Percentiles rank a stretch among this genome's conserved stretches.
Conservation (phyloP, 495 filamentous ascomycete species). For the Echria macrotheca region DNA sequence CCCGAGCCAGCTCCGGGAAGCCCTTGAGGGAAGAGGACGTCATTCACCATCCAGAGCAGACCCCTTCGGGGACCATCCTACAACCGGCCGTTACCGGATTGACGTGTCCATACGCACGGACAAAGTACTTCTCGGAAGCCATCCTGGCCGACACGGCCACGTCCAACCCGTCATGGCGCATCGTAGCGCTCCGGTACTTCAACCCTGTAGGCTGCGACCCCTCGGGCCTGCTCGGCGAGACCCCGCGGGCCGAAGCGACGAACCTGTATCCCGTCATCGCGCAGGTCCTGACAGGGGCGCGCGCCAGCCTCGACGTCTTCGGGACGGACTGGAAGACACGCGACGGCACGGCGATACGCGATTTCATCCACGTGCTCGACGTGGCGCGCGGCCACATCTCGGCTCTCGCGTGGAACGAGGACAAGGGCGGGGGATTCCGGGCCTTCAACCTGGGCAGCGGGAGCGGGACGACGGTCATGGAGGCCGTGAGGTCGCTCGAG, state of each 20-base stretch:
- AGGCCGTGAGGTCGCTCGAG: constrained; percentile 42
- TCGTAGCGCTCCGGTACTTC: constrained; percentile 62
- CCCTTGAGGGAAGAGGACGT: constrained; percentile 57
- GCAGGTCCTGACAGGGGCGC: constrained; percentile 53
- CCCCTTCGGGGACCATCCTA: neutral
- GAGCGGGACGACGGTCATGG: constrained; percentile 46
- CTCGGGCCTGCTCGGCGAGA: constrained; percentile 59
- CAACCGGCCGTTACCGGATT: constrained; percentile 40
- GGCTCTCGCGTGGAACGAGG: constrained; percentile 35
- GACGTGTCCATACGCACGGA: constrained; percentile 60
- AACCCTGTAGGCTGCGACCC: constrained; percentile 63
- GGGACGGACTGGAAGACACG: constrained; percentile 60
- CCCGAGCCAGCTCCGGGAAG: constrained; percentile 45
- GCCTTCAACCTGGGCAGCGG: constrained; percentile 52
- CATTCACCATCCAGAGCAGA: constrained; percentile 42
- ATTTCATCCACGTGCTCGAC: constrained; percentile 63
- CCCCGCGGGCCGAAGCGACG: constrained; percentile 55
- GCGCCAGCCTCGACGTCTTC: constrained; percentile 51
- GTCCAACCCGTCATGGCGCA: constrained; percentile 55
- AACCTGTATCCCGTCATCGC: constrained; percentile 60
- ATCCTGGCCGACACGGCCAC: constrained; percentile 58
- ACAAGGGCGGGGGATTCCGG: constrained; percentile 28
- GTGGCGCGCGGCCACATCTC: constrained; percentile 61
- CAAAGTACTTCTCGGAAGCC: constrained; percentile 61
- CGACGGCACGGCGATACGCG: constrained; percentile 70